Evolutionary conservation across 1,284 basidiomycete genomes (phyloP).

Genomic region (Pholiota adiposa): DNA sequence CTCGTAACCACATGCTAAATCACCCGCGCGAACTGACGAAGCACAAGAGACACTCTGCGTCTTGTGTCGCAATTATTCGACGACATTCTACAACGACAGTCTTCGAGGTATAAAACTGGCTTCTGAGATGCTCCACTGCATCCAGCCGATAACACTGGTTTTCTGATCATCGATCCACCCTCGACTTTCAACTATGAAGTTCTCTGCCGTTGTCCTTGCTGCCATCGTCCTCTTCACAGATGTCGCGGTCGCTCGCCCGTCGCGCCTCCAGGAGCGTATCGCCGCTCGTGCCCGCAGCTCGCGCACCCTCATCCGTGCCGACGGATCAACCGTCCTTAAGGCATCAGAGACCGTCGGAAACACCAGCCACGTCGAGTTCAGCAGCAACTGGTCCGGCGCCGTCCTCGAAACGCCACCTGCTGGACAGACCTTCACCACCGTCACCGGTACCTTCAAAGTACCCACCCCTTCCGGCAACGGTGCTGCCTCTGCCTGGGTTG

Average conservation of each 20-base stretch:
- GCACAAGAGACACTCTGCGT: neutral
- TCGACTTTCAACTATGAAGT: slow-evolving; percentile 12
- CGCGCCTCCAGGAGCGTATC: slow-evolving; percentile 17
- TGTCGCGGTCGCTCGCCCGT: slow-evolving; percentile 14
- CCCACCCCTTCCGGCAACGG: slow-evolving; percentile 19
- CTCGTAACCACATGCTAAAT: slow-evolving; percentile 8
- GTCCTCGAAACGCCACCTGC: slow-evolving; percentile 17
- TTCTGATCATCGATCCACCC: neutral
- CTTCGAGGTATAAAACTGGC: neutral
- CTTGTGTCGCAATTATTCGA: neutral
- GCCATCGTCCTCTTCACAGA: slow-evolving; percentile 13
- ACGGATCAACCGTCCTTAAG: slow-evolving; percentile 7
- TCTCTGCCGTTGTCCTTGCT: slow-evolving; percentile 13
- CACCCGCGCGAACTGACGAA: neutral
- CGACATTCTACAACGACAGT: neutral
- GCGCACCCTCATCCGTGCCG: slow-evolving; percentile 13
- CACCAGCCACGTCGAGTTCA: slow-evolving; percentile 19
- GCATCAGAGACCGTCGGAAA: slow-evolving; percentile 11
- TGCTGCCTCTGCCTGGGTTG: slow-evolving; percentile 23
- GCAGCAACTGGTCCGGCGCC: slow-evolving; percentile 22
- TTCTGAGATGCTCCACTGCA: neutral
- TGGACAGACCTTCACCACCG: slow-evolving; percentile 21
- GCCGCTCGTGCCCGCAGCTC: slow-evolving; percentile 10
- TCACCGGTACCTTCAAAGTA: slow-evolving; percentile 21
- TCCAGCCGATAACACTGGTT: neutral